Evolutionary conservation across 2,329 filamentous ascomycete genomes (phyloP), one percentile per base, ranked within the genome.

Genomic region (Aureobasidium subglaciale): DNA sequence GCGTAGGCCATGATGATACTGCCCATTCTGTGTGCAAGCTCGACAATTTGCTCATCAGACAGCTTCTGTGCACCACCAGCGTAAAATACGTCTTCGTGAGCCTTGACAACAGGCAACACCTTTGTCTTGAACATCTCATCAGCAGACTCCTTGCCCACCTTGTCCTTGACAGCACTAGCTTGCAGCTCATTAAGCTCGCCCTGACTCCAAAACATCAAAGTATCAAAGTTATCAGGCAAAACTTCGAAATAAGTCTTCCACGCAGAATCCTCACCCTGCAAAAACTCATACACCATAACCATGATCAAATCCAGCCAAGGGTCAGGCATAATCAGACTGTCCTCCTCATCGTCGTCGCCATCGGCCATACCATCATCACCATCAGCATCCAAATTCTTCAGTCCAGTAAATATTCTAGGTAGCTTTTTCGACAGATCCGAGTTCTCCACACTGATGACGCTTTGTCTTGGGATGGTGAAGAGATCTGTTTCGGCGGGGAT

Each of bases 1-100:
- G 90, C 90, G 67, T 95, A 96, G 0, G 90, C 86, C 90, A 96
- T 95, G 62, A 96, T 92, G 15, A 87, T 83, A 59, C 86, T 91
- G 1, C 88, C 90, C 85, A 95, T 91, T 8, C 83, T 79, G 67
- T 95, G 90, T 52, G 87, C 86, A 16, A 83, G 68, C 15, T 71
- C 64, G 3, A 85, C 64, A 11, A 85, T 70, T 22, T 76, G 69
- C 55, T 74, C 71, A 55, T 78, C 75, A 62, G 55, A 68, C 56
- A 62, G 69, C 60, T 64, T 69, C 61, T 64, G 73, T 60, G 62
- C 38, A 10, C 65, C 64, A 58, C 75, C 64, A 58, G 75, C 61
- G 43, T 71, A 69, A 70, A 80, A 59, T 67, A 78, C 57, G 75
- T 78, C 3, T 70, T 80, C 18, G 75, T 80, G 52, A 76, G 84